Conservation (phyloP, 2,329 filamentous ascomycete species). For the Colletotrichum cuscutae region DNA sequence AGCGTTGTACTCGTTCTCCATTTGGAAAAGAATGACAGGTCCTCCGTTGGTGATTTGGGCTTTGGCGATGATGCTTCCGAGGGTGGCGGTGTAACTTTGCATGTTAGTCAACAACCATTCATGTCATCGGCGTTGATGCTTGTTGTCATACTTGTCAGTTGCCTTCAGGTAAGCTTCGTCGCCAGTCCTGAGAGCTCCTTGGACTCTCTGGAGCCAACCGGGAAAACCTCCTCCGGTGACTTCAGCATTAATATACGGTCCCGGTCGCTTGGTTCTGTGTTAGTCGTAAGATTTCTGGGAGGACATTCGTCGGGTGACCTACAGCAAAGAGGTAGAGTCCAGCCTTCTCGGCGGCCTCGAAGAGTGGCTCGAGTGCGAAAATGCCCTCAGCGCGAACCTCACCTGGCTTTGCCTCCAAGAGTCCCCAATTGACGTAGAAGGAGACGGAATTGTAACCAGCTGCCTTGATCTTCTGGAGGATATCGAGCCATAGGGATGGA, state of each 20-base stretch:
- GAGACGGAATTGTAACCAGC: constrained; percentile 77
- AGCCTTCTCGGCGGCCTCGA: constrained; percentile 72
- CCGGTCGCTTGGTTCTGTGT: constrained; percentile 52
- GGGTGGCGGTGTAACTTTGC: constrained; percentile 63
- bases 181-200: constrained; percentile 66
- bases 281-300: neutral
- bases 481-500: constrained; percentile 64
- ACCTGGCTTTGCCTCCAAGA: constrained; percentile 75
- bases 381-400: constrained; percentile 73
- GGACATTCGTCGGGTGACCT: neutral
- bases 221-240: constrained; percentile 76
- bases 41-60: constrained; percentile 81
- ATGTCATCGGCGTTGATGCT: too few species aligned
- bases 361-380: constrained; percentile 76
- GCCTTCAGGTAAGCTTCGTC: constrained; percentile 67
- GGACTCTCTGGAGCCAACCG: constrained; percentile 74
- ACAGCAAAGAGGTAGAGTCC: constrained; percentile 76
- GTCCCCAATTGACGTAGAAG: constrained; percentile 78
- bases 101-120: neutral
- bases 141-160: constrained; percentile 63
- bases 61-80: constrained; percentile 70
- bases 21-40: constrained; percentile 76
- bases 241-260: constrained; percentile 79
- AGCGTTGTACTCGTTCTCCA: constrained; percentile 73
- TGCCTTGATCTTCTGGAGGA: constrained; percentile 80